A percentile compares a stretch with the other conserved stretches of the same genome.
phyloP scores from a whole-genome alignment of 352 stramenopile species.

The Pythium apleroticum region DNA sequence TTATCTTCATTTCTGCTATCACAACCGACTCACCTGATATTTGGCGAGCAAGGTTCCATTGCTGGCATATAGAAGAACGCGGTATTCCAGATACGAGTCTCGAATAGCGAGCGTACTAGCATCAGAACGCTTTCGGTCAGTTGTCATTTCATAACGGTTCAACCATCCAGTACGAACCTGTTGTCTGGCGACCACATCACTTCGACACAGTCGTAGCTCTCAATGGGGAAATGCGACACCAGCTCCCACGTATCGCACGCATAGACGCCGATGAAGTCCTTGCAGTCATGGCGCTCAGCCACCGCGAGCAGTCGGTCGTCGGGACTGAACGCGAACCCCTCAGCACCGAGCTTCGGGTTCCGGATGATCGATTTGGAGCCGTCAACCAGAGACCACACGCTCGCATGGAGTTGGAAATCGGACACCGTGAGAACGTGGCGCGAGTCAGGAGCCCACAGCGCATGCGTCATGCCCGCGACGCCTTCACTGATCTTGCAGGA shows the following conservation, averaged over 20 bases:
- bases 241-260: constrained; percentile 74
- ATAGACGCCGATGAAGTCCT: constrained; percentile 82
- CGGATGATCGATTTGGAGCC: constrained; percentile 59
- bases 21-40: constrained; percentile 50
- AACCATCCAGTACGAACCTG: constrained; percentile 37
- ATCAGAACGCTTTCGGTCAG: neutral
- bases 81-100: constrained; percentile 74
- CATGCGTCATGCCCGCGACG: constrained; percentile 54
- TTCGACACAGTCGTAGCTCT: constrained; percentile 83
- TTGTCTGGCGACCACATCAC: constrained; percentile 69
- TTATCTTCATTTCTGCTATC: too few relatives aligned
- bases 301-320: constrained; percentile 64
- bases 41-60: constrained; percentile 62
- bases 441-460: constrained; percentile 56
- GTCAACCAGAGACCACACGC: constrained; percentile 77
- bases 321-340: constrained; percentile 66
- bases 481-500: constrained; percentile 78
- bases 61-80: constrained; percentile 67
- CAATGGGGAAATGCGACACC: constrained; percentile 60
- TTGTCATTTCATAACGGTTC: neutral
- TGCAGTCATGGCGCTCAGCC: constrained; percentile 74
- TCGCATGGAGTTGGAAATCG: constrained; percentile 85
- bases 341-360: constrained; percentile 62
- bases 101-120: constrained; percentile 62
- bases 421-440: constrained; percentile 76